phyloP scores from a whole-genome alignment of 1,284 basidiomycete species.

The Heliocybe sulcata region DNA sequence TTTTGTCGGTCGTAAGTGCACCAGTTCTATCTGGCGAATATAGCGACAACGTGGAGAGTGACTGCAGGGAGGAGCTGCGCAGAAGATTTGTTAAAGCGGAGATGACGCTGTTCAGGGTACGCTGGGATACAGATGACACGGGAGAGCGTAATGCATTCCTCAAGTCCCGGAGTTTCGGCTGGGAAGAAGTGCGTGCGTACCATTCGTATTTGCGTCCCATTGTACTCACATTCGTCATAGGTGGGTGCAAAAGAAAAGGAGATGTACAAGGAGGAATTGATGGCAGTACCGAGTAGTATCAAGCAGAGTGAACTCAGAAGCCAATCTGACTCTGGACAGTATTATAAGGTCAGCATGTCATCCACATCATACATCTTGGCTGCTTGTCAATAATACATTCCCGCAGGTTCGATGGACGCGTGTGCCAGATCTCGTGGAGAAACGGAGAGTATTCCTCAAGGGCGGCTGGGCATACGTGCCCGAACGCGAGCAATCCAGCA shows the following conservation, averaged over 20 bases:
- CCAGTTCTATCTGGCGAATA: conserved; percentile 4
- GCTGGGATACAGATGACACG: conserved; percentile 70
- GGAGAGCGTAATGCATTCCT: conserved; percentile 71
- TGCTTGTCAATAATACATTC: neutral
- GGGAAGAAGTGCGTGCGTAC: conserved; percentile 50
- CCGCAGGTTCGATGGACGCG: conserved; percentile 74
- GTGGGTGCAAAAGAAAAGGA: conserved; percentile 59
- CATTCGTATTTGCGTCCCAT: neutral
- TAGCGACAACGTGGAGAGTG: neutral
- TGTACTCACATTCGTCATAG: conserved; percentile 21
- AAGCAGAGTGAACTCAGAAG: conserved; percentile 16
- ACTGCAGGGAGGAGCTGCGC: conserved; percentile 82
- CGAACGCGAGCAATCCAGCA: conserved; percentile 73
- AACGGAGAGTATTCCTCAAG: conserved; percentile 75
- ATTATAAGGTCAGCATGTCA: conserved; percentile 53
- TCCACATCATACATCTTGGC: neutral
- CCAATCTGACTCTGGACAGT: conserved; percentile 42
- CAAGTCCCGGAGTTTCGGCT: conserved; percentile 71
- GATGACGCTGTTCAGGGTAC: conserved; percentile 75
- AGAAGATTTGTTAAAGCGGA: conserved; percentile 90
- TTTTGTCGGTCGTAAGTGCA: conserved; percentile 89
- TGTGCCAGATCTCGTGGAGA: conserved; percentile 89
- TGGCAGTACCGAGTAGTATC: conserved; percentile 21
- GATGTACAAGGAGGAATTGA: conserved; percentile 43
- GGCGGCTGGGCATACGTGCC: conserved; percentile 91